Base-by-base conservation (phyloP, 208 protist genomes). In the Leishmania amazonensis region DNA sequence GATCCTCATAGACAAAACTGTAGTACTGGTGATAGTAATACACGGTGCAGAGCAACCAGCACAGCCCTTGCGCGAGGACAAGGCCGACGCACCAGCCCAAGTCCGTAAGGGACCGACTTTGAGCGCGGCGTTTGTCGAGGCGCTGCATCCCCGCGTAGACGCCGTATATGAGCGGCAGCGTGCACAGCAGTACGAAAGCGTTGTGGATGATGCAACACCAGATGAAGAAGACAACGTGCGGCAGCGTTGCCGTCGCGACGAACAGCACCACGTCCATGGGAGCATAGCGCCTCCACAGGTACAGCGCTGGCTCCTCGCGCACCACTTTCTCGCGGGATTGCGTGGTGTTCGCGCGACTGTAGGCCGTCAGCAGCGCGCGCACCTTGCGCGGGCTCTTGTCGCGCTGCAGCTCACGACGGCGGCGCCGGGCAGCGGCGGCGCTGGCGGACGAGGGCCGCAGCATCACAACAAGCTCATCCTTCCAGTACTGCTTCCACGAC, bases 201-300 rank as follows among this genome's bases (percentile, higher is more conserved):
- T 83, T 88, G 51, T 13, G 58, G 11, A 83, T 45, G 53, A 87
- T 3, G 38, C 31, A 57, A 47, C 78, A 86, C 70, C 79, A 85
- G 17, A 87, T 31, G 54, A 68, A 83, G n/a, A 85, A 75, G 15
- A 88, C 68, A 51, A 87, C 1, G 49, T 92, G 88, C 7, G 90
- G 90, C 42, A 87, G 45, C n/a, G 68, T 57, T 2, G 77, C 82
- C 19, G 78, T 64, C 0, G 74, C 81, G 28, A 84, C 19, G 53
- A 85, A 76, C 35, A 51, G 78, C 78, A 62, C 53, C 31, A 38
- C 70, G 75, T 82, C 77, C 42, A 79, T 65, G 7, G 78, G 68
- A 0, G 81, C 76, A 78, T 74, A 86, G 24, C 89, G 54, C 42
- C 84, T 62, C 78, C 82, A 84, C 35, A 86, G 42, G 54, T 62